Conservation (phyloP, 2,329 filamentous ascomycete genomes). For the Phoma herbarum region DNA sequence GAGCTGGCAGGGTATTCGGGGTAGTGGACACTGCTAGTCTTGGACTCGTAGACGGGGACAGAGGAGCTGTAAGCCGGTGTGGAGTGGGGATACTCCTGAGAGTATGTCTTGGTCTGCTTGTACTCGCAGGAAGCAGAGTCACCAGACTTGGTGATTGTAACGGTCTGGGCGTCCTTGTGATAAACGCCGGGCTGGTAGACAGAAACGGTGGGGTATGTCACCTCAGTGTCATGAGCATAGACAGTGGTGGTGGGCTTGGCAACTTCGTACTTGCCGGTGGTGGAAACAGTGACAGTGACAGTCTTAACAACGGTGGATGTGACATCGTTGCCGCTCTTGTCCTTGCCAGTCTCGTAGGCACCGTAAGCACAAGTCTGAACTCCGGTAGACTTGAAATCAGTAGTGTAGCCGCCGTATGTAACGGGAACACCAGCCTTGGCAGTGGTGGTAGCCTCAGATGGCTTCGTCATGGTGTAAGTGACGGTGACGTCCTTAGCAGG, state of each 20-base stretch:
- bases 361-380: conserved; percentile 38
- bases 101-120: conserved; percentile 33
- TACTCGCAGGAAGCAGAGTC: conserved; percentile 43
- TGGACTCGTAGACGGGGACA: neutral
- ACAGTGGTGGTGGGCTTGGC: conserved; percentile 46
- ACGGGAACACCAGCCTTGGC: conserved; percentile 33
- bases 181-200: conserved; percentile 40
- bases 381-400: conserved; percentile 34
- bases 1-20: too few relatives aligned
- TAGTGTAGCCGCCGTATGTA: conserved; percentile 40
- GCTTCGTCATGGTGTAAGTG: conserved; percentile 29
- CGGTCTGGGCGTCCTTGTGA: conserved; percentile 38
- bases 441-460: conserved; percentile 36
- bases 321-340: conserved; percentile 18
- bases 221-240: conserved; percentile 37
- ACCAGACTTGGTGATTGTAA: conserved; percentile 45
- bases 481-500: conserved; percentile 39
- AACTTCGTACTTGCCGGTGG: conserved; percentile 43
- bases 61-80: neutral
- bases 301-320: conserved; percentile 40
- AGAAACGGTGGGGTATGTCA: conserved; percentile 38
- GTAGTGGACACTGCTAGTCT: neutral
- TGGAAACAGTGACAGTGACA: conserved; percentile 34
- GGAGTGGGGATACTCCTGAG: conserved; percentile 12
- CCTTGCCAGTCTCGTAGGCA: conserved; percentile 34